Conservation (phyloP, 2,329 filamentous ascomycete genomes). For the Xylaria arbuscula region DNA sequence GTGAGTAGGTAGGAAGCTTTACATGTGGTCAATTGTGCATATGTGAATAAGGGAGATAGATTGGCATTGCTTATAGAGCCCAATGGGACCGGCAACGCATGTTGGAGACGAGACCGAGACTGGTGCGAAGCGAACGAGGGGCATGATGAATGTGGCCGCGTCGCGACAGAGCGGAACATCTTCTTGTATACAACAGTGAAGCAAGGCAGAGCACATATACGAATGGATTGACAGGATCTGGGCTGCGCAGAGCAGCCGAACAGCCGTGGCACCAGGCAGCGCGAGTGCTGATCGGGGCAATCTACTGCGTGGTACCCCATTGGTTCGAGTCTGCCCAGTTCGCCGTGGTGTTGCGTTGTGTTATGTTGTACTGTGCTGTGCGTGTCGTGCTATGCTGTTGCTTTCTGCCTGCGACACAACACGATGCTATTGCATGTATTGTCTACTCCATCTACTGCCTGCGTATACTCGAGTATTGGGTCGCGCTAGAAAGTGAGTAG, state of each 20-base stretch:
- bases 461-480: not conserved
- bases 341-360: constrained; percentile 13
- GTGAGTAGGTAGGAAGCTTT: constrained; percentile 1
- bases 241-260: constrained; percentile 16
- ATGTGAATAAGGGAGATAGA: constrained; percentile 12
- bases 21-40: constrained; percentile 24
- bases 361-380: not conserved
- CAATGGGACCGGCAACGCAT: constrained; percentile 20
- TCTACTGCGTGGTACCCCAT: constrained; percentile 10
- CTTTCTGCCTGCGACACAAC: constrained; percentile 30
- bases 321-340: constrained; percentile 19
- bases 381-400: not conserved
- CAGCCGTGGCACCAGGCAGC: constrained; percentile 18
- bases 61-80: constrained; percentile 1
- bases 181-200: constrained; percentile 27
- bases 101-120: constrained; percentile 7
- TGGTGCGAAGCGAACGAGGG: constrained; percentile 14
- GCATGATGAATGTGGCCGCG: constrained; percentile 15
- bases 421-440: constrained; percentile 33
- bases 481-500: not conserved
- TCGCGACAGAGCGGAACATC: constrained; percentile 16
- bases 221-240: constrained; percentile 31
- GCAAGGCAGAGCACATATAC: constrained; percentile 31
- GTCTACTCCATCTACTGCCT: not conserved
- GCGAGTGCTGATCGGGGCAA: constrained; percentile 23